These are phyloP conservation scores for Phtheirospermum japonicum DNA, from an alignment of 257 asterid genomes.

Conservation along the genomic window DNA sequence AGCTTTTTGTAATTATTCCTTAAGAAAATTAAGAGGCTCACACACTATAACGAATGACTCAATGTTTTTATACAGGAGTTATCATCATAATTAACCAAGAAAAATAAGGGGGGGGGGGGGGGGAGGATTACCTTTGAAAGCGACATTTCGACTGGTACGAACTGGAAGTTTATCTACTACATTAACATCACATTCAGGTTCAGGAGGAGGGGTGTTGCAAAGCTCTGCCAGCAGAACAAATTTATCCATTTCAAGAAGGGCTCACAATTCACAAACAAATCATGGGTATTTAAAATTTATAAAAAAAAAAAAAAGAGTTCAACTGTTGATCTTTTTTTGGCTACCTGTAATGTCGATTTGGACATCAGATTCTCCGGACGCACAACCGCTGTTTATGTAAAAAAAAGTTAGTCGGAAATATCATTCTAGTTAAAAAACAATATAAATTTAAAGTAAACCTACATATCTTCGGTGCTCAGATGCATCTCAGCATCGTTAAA, in stretches of 20 bases:
- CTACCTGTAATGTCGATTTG: constrained; percentile 57
- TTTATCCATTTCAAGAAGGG: background rate
- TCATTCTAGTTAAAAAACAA: background rate
- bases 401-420: constrained; percentile 27
- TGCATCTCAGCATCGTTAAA: constrained; percentile 52
- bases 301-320: background rate
- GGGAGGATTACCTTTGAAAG: constrained; percentile 58
- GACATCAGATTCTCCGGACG: constrained; percentile 51
- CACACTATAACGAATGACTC: no score
- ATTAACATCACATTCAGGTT: constrained; percentile 39
- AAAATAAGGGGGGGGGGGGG: no score
- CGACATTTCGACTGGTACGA: constrained; percentile 51
- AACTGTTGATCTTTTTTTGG: background rate
- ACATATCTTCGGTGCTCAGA: constrained; percentile 51
- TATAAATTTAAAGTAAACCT: constrained; percentile 30
- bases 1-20: no score
- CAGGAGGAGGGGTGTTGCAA: constrained; percentile 31
- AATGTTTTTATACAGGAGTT: no score
- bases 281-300: no score
- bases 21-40: no score
- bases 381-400: constrained; percentile 40
- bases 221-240: constrained; percentile 46
- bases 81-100: background rate
- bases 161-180: constrained; percentile 47
- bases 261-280: no score